Base-by-base conservation (phyloP, 1,139 yeast genomes). In the Kodamaea sp. region DNA sequence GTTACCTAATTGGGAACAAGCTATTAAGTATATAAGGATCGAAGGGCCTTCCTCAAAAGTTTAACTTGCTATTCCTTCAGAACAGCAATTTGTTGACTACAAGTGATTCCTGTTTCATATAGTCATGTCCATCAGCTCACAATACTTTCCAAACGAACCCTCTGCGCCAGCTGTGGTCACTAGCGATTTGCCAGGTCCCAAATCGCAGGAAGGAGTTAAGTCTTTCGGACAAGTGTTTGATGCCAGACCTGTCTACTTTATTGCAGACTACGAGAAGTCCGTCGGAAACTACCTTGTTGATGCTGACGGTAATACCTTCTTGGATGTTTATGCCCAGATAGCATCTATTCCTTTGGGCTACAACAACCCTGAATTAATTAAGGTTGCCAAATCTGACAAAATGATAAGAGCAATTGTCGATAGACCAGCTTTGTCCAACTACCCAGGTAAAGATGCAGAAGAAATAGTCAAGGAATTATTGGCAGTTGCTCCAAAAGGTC, bases 281-380 rank as follows among this genome's bases (percentile, higher is more conserved):
- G 42, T 56, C 19, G 92, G 92, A 47, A 83, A 83, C 70, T 83
- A 83, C 61, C 69, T 83, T 37, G 77, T 67, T 31, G 92, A 83
- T 51, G 82, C 68, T 22, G 92, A 83, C 49, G 90, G 89, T 11
- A 83, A 83, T 65, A 52, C 61, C 27, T 63, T 70, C 49, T 73
- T 83, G 51, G 92, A 83, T 55, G 83, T 79, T 25, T 83, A 83
- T 59, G 83, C 86, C 23, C 92, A 83, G 61, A 82, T 83, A 48
- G 84, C 92, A 3, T 82, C 90, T 4, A 81, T 83, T 47, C 81
- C 88, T 12, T 73, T 83, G 46, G 92, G 92, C 35, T 83, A 83
- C 77, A 83, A 83, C 66, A 80, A 83, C 66, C 90, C 90, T 7
- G 80, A 73, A 13, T 69, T 83, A 46, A 67, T 72, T 35, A 72